Evolutionary conservation across 1,139 yeast species (phyloP).

Genomic region (Debaryomyces nepalensis): DNA sequence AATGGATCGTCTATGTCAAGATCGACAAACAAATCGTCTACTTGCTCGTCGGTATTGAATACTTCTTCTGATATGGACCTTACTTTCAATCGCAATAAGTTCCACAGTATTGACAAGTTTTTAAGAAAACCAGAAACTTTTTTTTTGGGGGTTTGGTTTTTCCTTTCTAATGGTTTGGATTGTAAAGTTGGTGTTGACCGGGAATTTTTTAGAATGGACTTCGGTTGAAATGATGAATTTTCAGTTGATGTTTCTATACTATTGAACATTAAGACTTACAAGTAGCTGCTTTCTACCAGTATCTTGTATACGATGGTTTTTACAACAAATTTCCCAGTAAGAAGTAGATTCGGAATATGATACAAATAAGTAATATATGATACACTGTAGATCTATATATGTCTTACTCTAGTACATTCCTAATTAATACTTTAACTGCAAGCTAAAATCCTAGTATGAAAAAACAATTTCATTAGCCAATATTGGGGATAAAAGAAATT

Average conservation of each 20-base stretch:
- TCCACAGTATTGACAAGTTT: conserved; percentile 41
- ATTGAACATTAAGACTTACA: conserved; percentile 4
- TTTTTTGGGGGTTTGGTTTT: conserved; percentile 14
- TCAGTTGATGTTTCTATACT: conserved; percentile 10
- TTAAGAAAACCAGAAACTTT: conserved; percentile 33
- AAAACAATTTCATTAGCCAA: not conserved
- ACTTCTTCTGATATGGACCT: conserved; percentile 49
- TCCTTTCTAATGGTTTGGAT: conserved; percentile 2
- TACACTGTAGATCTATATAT: not conserved
- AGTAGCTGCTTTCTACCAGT: not conserved
- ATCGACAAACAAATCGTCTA: conserved; percentile 48
- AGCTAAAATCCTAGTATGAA: not conserved
- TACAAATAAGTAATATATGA: conserved; percentile 1
- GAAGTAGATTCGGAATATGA: not conserved
- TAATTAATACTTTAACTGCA: not conserved
- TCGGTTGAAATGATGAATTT: conserved; percentile 14
- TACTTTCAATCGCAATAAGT: conserved; percentile 36
- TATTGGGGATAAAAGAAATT: not conserved
- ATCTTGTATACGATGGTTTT: not conserved
- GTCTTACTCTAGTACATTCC: conserved; percentile 1
- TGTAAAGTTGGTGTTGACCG: conserved; percentile 11
- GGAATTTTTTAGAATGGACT: conserved; percentile 14
- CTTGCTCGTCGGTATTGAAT: conserved; percentile 44
- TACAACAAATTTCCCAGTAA: not conserved
- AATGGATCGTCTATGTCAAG: conserved; percentile 35